Evolutionary conservation across 2,329 filamentous ascomycete genomes (phyloP), one percentile per base, ranked within the genome.

Genomic region (Gnomoniopsis smithogilvyi): DNA sequence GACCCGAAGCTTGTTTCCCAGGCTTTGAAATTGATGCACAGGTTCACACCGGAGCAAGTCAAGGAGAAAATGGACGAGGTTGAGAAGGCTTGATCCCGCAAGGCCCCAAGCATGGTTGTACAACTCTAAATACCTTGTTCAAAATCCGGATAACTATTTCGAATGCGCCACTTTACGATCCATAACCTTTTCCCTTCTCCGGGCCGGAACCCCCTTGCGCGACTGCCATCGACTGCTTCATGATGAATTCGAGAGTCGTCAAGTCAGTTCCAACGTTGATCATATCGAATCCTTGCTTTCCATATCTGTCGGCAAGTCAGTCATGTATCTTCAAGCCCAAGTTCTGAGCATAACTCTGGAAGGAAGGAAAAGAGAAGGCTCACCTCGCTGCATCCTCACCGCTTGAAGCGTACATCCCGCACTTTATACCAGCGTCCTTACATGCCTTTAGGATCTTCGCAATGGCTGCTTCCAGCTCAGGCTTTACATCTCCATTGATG

Each of bases 1-100:
- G 72, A 80, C 24, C 79, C 84, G 3, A 74, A 77, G 57, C 81
- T 80, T 3, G 82, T 82, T 1, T 79, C 80, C 6, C 77, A 84
- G 62, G 86, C 88, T 1, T 73, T 82, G 58, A 92, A 92, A 71
- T 76, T 93, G 51, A 93, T 93, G 89, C 90, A 93, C 70, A 81
- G 88, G 19, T 91, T 93, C 72, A 87, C 83, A 0, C 75, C 81
- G 26, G 82, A 85, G 4, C 82, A 92, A 60, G 83, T 94, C 2
- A 77, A 84, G 62, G 79, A 77, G 19, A 83, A 87, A 69, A 91
- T 93, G 88, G 84, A 92, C 66, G 73, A 80, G 41, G 81, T 80
- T 14, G 79, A 82, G 63, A 64, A 67, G 51, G 56, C 26, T 22
- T 64, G 54, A 62, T 65, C 33, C 22, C 26, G 26, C n/a, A 30